Evolutionary conservation across 2,329 filamentous ascomycete genomes (phyloP).

Genomic region (Microsporum audouinii): DNA sequence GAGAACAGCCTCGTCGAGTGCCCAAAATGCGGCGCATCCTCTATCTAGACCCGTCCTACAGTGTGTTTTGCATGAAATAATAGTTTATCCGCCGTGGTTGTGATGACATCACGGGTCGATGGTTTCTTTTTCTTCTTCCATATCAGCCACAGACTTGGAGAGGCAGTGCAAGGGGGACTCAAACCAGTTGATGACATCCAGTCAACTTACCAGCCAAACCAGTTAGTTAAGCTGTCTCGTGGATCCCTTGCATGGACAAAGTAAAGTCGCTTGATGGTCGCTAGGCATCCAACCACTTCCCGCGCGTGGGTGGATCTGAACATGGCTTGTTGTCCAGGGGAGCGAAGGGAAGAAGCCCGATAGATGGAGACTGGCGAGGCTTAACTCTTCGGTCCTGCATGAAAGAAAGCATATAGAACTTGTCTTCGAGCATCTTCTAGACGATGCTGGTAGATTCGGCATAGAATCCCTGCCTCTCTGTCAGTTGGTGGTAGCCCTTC

Average conservation of each 20-base stretch:
- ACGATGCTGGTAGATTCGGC: background rate
- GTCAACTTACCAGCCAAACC: background rate
- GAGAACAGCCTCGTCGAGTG: background rate
- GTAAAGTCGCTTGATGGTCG: background rate
- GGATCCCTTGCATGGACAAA: background rate
- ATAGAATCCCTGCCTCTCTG: background rate
- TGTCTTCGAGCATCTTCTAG: background rate
- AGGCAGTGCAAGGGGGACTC: background rate
- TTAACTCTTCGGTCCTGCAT: background rate
- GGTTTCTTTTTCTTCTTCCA: background rate
- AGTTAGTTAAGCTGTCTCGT: background rate
- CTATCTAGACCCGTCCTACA: background rate
- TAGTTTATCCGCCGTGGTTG: background rate
- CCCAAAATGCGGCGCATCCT: background rate
- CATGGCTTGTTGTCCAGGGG: background rate
- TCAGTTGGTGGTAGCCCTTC: background rate
- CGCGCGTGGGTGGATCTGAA: background rate
- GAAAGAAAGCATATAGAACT: background rate
- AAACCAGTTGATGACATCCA: background rate
- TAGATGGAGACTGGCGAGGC: background rate
- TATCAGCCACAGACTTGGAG: background rate
- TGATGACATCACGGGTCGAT: background rate
- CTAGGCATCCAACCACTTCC: constrained; percentile 1
- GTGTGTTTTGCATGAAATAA: background rate
- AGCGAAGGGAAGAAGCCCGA: background rate